These are phyloP conservation scores for Botryobasidium botryosum DNA, from an alignment of 768 basidiomycete species.

Conservation along the genomic window DNA sequence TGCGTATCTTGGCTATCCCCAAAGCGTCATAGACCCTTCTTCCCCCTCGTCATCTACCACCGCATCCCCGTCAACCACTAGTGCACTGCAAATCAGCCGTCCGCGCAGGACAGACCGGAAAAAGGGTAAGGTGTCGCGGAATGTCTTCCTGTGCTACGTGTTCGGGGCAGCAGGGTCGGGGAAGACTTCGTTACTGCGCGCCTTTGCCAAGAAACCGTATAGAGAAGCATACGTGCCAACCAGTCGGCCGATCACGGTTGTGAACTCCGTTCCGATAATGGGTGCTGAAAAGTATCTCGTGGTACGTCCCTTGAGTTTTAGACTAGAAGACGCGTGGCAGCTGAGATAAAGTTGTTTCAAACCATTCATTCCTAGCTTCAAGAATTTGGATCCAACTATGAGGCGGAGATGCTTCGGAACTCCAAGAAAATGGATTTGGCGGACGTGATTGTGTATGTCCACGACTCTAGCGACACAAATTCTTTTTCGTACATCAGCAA, in stretches of 20 bases:
- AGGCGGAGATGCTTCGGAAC: conserved; percentile 76
- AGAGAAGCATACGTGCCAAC: conserved; percentile 69
- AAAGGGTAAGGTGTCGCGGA: conserved; percentile 74
- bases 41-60: conserved; percentile 10
- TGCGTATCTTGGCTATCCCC: conserved; percentile 82
- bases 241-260: conserved; percentile 75
- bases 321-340: not conserved
- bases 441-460: conserved; percentile 89
- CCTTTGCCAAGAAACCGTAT: conserved; percentile 75
- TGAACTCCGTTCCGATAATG: conserved; percentile 87
- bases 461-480: conserved; percentile 97
- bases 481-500: conserved; percentile 98
- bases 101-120: conserved; percentile 71
- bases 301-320: conserved; percentile 33
- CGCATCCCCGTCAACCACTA: conserved; percentile 31
- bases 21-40: conserved; percentile 30
- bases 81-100: conserved; percentile 69
- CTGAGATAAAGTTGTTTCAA: conserved; percentile 3
- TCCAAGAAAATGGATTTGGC: conserved; percentile 82
- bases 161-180: conserved; percentile 93
- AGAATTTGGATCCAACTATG: conserved; percentile 94
- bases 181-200: conserved; percentile 73
- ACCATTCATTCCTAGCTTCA: conserved; percentile 76
- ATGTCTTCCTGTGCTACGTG: conserved; percentile 86
- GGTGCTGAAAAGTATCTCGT: conserved; percentile 94